phyloP scores from a whole-genome alignment of 2,329 filamentous ascomycete species.

The Chrysosporium queenslandicum region DNA sequence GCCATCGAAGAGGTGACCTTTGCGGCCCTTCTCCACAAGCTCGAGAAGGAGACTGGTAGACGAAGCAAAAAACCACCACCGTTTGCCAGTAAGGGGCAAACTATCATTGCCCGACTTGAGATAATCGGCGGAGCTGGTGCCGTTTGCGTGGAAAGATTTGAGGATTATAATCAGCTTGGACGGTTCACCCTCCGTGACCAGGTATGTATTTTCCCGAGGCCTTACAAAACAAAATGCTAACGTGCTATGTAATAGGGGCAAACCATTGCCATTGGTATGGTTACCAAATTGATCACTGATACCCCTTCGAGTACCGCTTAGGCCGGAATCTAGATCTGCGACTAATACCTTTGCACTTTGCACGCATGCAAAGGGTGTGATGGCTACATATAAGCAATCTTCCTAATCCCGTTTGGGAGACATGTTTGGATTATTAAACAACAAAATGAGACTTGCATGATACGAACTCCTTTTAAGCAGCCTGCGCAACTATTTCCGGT shows the following conservation, averaged over 20 bases:
- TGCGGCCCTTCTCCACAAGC: conserved; percentile 73
- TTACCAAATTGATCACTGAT: conserved; percentile 70
- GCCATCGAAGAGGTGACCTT: conserved; percentile 98
- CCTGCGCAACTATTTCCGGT: neutral
- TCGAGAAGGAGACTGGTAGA: conserved; percentile 86
- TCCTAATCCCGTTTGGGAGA: no score
- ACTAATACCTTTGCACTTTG: no score
- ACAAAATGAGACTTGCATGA: neutral
- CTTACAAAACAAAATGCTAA: conserved; percentile 21
- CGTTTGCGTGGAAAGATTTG: conserved; percentile 88
- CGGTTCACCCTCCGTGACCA: conserved; percentile 83
- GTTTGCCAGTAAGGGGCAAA: conserved; percentile 68
- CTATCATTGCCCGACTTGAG: conserved; percentile 86
- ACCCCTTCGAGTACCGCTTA: conserved; percentile 5
- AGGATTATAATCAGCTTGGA: conserved; percentile 90
- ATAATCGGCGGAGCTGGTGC: conserved; percentile 74
- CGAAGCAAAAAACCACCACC: conserved; percentile 90
- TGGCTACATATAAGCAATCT: no score
- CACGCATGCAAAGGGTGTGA: no score
- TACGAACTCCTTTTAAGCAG: neutral
- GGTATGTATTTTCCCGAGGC: conserved; percentile 42
- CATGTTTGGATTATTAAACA: neutral
- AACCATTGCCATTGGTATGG: conserved; percentile 99
- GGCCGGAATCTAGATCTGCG: neutral
- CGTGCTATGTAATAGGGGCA: conserved; percentile 57